phyloP scores from a whole-genome alignment of 2,329 filamentous ascomycete species.

The Sphaerulina musiva region DNA sequence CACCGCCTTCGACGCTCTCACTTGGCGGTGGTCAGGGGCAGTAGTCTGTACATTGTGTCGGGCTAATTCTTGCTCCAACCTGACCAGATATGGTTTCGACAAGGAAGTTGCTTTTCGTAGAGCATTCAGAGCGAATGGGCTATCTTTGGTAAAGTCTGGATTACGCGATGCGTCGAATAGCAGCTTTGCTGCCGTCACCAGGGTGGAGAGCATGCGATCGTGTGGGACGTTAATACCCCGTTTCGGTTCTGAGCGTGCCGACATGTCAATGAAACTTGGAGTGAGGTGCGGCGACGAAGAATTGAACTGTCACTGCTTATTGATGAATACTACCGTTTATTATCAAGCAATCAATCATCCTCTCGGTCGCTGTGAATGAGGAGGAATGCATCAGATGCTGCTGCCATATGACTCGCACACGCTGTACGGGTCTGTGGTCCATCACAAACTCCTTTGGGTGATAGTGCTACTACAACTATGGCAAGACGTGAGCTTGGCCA shows the following conservation, averaged over 20 bases:
- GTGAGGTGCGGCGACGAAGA: background rate
- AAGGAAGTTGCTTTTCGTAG: slow-evolving; percentile 4
- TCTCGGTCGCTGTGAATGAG: background rate
- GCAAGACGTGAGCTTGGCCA: background rate
- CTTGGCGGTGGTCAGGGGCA: background rate
- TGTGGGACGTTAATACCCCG: background rate
- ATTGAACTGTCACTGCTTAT: background rate
- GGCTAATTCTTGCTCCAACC: slow-evolving; percentile 1
- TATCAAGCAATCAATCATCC: background rate
- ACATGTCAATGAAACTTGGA: background rate
- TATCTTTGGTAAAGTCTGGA: slow-evolving; percentile 2
- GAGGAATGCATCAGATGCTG: background rate
- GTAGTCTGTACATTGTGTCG: background rate
- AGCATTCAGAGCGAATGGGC: slow-evolving; percentile 1
- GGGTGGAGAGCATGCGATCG: background rate
- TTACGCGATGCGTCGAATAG: background rate
- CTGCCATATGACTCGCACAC: background rate
- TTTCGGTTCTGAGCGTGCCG: background rate
- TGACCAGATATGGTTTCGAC: slow-evolving; percentile 1
- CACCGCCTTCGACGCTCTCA: background rate
- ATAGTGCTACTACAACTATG: background rate
- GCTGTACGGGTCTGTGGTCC: background rate
- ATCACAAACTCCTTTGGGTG: background rate
- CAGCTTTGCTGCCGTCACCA: background rate
- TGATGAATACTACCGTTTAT: background rate